These are phyloP conservation scores for Angophora floribunda DNA, from an alignment of 345 rosid species.

Conservation along the genomic window DNA sequence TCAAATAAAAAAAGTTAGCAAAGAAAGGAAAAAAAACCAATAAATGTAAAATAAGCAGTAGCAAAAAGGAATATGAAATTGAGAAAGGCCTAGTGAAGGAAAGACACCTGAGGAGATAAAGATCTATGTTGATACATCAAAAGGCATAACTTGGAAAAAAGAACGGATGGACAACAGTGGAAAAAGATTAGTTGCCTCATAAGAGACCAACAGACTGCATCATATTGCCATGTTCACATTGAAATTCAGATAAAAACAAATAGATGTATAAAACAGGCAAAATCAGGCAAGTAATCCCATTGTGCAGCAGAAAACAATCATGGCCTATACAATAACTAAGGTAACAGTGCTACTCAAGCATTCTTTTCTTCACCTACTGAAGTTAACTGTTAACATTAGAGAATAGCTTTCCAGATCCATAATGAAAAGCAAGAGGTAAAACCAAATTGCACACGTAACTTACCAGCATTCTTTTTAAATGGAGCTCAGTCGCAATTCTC, in stretches of 20 bases:
- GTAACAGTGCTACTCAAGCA: neutral
- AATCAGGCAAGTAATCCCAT: neutral
- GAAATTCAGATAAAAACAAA: neutral
- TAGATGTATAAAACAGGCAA: neutral
- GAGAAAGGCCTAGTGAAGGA: neutral
- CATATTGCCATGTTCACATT: neutral
- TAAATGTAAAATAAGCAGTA: neutral
- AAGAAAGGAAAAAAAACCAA: neutral
- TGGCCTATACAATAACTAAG: neutral
- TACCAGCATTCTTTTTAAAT: conserved; percentile 94
- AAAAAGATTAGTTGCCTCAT: neutral
- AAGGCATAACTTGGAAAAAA: neutral
- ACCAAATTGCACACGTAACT: neutral
- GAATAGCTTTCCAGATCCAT: neutral
- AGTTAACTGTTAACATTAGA: neutral
- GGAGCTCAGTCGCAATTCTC: conserved; percentile 97
- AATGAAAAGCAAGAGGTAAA: neutral
- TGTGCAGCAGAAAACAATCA: neutral
- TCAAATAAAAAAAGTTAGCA: neutral
- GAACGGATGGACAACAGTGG: neutral
- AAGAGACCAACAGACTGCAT: neutral
- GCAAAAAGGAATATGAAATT: neutral
- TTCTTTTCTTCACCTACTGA: neutral
- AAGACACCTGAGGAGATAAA: neutral
- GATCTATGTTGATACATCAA: neutral